Conservation (phyloP, 768 basidiomycete genomes). For the Coprinopsis cinerea region DNA sequence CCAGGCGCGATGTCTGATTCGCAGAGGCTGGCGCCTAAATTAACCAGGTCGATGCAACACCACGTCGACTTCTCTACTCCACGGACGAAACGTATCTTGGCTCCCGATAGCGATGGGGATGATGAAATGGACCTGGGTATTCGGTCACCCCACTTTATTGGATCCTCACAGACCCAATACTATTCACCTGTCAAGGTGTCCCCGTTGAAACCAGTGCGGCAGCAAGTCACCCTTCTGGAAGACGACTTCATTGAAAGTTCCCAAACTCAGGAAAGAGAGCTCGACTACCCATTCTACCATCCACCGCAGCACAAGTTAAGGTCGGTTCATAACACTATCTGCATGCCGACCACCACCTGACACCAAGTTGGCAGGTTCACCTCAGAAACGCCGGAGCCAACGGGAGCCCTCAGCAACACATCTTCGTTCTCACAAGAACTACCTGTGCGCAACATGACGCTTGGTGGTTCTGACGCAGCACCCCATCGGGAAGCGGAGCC, state of each 20-base stretch:
- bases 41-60: no score
- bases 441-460: neutral
- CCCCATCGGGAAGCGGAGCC: neutral
- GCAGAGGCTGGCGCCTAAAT: no score
- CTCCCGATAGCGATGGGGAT: neutral
- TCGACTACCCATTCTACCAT: neutral
- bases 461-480: neutral
- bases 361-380: neutral
- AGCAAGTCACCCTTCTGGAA: neutral
- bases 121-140: neutral
- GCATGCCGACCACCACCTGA: no score
- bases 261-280: neutral
- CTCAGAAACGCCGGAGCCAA: neutral
- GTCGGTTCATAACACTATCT: no score
- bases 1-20: no score
- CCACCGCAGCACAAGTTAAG: neutral
- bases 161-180: slow-evolving; percentile 1
- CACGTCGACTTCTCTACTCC: neutral
- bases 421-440: slow-evolving; percentile 5
- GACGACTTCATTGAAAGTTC: neutral
- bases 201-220: neutral
- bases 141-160: neutral
- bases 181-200: neutral
- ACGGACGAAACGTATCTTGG: neutral
- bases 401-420: neutral